Percentiles rank a stretch among this genome's conserved stretches.
These are phyloP conservation scores for Rhodomyrtus tomentosa DNA, from an alignment of 345 rosid genomes.

Conservation along the genomic window DNA sequence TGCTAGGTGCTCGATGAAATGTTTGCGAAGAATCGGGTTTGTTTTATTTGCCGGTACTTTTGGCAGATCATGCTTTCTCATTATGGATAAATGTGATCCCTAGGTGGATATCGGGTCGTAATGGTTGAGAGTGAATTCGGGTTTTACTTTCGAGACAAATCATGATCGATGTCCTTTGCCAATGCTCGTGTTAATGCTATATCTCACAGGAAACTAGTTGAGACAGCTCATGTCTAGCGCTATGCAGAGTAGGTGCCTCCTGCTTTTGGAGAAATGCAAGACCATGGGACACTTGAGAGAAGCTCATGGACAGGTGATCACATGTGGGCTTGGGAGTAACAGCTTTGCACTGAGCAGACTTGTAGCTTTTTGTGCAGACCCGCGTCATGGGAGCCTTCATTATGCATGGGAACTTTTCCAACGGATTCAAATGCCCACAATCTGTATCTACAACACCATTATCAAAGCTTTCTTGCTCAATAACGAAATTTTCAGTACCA, in stretches of 20 bases:
- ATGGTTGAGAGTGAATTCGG: background rate
- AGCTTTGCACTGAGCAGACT: constrained; percentile 33
- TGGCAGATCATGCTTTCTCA: background rate
- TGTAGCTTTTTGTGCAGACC: constrained; percentile 31
- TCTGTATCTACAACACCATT: constrained; percentile 43
- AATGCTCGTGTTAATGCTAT: background rate
- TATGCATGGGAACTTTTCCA: constrained; percentile 28
- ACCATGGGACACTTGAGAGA: constrained; percentile 34
- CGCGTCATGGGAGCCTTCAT: constrained; percentile 11
- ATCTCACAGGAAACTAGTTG: background rate
- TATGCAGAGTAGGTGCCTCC: constrained; percentile 20
- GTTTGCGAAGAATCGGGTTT: background rate
- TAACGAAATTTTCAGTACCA: constrained; percentile 2
- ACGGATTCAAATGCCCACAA: constrained; percentile 28
- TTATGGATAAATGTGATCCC: background rate
- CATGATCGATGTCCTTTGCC: background rate
- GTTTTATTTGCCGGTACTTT: background rate
- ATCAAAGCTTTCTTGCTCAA: constrained; percentile 27
- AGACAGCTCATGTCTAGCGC: constrained; percentile 5
- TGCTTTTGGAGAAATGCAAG: constrained; percentile 27
- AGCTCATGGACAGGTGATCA: constrained; percentile 27
- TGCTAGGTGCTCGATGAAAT: background rate
- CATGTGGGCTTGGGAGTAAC: constrained; percentile 24
- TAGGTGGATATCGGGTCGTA: background rate
- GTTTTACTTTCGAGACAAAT: background rate